Evolutionary conservation across 1,284 basidiomycete genomes (phyloP).

Genomic region (Naganishia sp.): DNA sequence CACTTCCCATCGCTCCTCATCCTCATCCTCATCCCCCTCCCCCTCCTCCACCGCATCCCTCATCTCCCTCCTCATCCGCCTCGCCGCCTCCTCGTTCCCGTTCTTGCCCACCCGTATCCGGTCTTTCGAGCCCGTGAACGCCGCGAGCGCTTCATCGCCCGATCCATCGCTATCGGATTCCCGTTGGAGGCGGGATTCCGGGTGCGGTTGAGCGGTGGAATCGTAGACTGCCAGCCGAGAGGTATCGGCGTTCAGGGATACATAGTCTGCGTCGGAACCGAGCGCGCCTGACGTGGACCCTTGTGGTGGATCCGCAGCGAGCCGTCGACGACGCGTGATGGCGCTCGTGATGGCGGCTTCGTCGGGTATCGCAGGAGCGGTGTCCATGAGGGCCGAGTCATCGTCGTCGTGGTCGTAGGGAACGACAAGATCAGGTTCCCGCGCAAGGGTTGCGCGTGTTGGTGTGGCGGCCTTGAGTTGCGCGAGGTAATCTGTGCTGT

Average conservation of each 20-base stretch:
- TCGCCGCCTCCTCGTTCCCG: constrained; percentile 8
- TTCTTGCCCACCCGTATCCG: neutral
- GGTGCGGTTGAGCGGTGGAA: constrained; percentile 68
- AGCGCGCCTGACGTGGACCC: constrained; percentile 34
- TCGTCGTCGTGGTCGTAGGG: constrained; percentile 14
- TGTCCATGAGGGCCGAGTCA: constrained; percentile 41
- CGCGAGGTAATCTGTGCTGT: constrained; percentile 74
- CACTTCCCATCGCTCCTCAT: constrained; percentile 84
- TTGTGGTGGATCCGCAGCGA: constrained; percentile 66
- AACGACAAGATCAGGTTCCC: constrained; percentile 8
- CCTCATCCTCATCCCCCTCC: constrained; percentile 65
- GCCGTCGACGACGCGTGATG: constrained; percentile 59
- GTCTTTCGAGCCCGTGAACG: constrained; percentile 15
- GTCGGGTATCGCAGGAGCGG: constrained; percentile 66
- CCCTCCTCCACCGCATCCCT: constrained; percentile 24
- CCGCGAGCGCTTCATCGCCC: constrained; percentile 68
- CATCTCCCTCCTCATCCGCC: constrained; percentile 27
- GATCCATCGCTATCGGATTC: constrained; percentile 93
- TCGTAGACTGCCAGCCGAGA: constrained; percentile 51
- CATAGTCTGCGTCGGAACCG: constrained; percentile 68
- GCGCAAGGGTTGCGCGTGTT: constrained; percentile 50
- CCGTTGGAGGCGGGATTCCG: constrained; percentile 78
- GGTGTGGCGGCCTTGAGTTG: constrained; percentile 81
- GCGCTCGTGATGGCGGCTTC: constrained; percentile 74
- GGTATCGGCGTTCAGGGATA: constrained; percentile 71